These are phyloP conservation scores for Pseudocercospora fijiensis DNA, from an alignment of 2,329 filamentous ascomycete genomes.

Conservation along the genomic window DNA sequence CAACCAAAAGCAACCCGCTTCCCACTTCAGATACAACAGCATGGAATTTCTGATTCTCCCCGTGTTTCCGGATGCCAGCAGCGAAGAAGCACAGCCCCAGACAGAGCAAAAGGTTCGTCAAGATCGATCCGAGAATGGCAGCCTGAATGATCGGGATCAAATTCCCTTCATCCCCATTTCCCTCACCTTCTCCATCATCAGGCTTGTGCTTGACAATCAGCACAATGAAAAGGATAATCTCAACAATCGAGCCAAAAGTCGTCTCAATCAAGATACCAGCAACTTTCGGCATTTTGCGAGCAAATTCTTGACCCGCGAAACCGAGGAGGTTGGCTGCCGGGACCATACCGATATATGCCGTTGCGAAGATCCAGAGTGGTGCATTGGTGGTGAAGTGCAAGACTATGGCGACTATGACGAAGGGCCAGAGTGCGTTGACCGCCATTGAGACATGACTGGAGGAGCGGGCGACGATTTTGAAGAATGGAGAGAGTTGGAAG, in stretches of 20 bases:
- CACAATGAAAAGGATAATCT: conserved; percentile 78
- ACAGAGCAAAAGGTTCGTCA: conserved; percentile 78
- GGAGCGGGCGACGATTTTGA: conserved; percentile 45
- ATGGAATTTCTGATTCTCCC: conserved; percentile 63
- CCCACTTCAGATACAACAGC: conserved; percentile 76
- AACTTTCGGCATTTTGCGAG: conserved; percentile 72
- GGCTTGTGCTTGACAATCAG: conserved; percentile 51
- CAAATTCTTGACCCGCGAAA: conserved; percentile 68
- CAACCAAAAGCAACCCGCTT: conserved; percentile 71
- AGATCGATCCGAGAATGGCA: conserved; percentile 78
- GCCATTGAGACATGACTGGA: conserved; percentile 47
- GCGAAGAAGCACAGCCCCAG: conserved; percentile 71
- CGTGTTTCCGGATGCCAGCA: conserved; percentile 66
- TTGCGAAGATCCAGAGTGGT: conserved; percentile 48
- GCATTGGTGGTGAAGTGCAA: conserved; percentile 47
- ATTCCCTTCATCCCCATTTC: conserved; percentile 35
- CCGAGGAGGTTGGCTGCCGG: conserved; percentile 52
- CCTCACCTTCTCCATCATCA: conserved; percentile 19
- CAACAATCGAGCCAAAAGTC: conserved; percentile 67
- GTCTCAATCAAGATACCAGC: conserved; percentile 57
- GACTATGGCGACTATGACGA: conserved; percentile 49
- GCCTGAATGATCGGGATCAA: conserved; percentile 65
- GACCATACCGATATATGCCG: conserved; percentile 52
- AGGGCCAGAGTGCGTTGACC: conserved; percentile 52
- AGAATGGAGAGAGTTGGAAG: conserved; percentile 46